Conservation (phyloP, 2,329 filamentous ascomycete species). For the Aureobasidium sp. region DNA sequence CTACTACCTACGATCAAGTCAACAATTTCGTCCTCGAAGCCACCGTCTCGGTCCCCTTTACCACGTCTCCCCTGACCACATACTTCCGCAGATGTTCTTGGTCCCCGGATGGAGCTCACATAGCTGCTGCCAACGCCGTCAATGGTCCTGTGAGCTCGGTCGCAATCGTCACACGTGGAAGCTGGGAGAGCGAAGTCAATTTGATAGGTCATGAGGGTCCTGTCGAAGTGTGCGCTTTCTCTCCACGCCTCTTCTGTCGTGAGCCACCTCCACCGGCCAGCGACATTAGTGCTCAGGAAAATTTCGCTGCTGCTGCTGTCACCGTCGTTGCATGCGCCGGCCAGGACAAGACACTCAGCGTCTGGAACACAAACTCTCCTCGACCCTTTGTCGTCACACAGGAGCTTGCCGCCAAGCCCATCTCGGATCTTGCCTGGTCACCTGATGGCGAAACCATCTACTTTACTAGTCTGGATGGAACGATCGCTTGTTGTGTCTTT, state of each 20-base stretch:
- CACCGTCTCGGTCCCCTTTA: constrained; percentile 83
- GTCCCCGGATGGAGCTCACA: constrained; percentile 96
- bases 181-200: constrained; percentile 96
- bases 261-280: constrained; percentile 53
- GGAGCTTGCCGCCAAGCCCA: constrained; percentile 81
- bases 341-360: constrained; percentile 89
- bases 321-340: constrained; percentile 96
- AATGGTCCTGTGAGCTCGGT: constrained; percentile 97
- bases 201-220: constrained; percentile 95
- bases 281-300: constrained; percentile 40
- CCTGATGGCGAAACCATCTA: constrained; percentile 85
- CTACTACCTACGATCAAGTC: constrained; percentile 88
- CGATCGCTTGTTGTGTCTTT: constrained; percentile 75
- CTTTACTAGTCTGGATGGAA: constrained; percentile 81
- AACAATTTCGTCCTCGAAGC: constrained; percentile 94
- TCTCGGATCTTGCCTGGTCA: constrained; percentile 90
- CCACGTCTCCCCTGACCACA: constrained; percentile 86
- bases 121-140: constrained; percentile 91
- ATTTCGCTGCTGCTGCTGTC: constrained; percentile 47
- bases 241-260: constrained; percentile 76
- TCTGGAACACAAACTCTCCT: constrained; percentile 97
- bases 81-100: constrained; percentile 96
- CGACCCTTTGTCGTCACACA: constrained; percentile 84
- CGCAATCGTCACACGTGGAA: constrained; percentile 84
- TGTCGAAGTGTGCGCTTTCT: constrained; percentile 95